Evolutionary conservation across 2,329 filamentous ascomycete genomes (phyloP).

Genomic region (Apiospora kogelbergensis): DNA sequence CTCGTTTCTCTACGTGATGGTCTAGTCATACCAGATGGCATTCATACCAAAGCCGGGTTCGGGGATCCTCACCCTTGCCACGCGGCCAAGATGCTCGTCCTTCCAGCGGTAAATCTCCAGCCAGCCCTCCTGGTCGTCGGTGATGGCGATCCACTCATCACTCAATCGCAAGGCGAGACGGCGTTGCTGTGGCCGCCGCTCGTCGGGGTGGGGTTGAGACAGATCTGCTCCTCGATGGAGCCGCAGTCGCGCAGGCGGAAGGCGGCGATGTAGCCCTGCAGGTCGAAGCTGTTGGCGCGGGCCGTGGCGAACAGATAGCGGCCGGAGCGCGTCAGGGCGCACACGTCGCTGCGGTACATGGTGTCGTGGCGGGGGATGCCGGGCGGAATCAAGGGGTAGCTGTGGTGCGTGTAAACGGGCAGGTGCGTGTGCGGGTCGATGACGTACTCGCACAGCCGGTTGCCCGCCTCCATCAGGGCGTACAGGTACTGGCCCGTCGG

Average conservation of each 20-base stretch:
- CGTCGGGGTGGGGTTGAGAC: slow-evolving; percentile 79
- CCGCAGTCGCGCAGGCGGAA: slow-evolving; percentile 71
- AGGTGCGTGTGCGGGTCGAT: slow-evolving; percentile 72
- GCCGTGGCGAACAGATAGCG: slow-evolving; percentile 81
- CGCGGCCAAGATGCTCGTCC: slow-evolving; percentile 75
- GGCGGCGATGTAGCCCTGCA: slow-evolving; percentile 81
- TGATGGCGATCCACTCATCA: slow-evolving; percentile 88
- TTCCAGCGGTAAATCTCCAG: slow-evolving; percentile 87
- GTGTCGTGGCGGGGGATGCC: slow-evolving; percentile 56
- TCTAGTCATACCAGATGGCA: slow-evolving; percentile 86
- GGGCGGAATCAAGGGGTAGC: slow-evolving; percentile 77
- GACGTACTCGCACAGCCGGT: slow-evolving; percentile 77
- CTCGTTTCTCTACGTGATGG: neutral
- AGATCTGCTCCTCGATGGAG: slow-evolving; percentile 74
- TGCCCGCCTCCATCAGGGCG: slow-evolving; percentile 87
- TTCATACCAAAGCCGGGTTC: slow-evolving; percentile 97
- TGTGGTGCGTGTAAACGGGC: slow-evolving; percentile 75
- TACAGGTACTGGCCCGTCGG: slow-evolving; percentile 77
- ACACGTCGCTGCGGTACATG: slow-evolving; percentile 86
- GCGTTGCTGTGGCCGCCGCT: slow-evolving; percentile 88
- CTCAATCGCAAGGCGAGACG: slow-evolving; percentile 79
- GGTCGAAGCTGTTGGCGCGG: slow-evolving; percentile 71
- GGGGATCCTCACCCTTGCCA: slow-evolving; percentile 73
- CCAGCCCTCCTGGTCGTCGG: slow-evolving; percentile 84
- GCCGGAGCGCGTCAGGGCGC: slow-evolving; percentile 66